Evolutionary conservation across 2,329 filamentous ascomycete genomes (phyloP), one percentile per base, ranked within the genome.

Genomic region (Colletotrichum liriopes): DNA sequence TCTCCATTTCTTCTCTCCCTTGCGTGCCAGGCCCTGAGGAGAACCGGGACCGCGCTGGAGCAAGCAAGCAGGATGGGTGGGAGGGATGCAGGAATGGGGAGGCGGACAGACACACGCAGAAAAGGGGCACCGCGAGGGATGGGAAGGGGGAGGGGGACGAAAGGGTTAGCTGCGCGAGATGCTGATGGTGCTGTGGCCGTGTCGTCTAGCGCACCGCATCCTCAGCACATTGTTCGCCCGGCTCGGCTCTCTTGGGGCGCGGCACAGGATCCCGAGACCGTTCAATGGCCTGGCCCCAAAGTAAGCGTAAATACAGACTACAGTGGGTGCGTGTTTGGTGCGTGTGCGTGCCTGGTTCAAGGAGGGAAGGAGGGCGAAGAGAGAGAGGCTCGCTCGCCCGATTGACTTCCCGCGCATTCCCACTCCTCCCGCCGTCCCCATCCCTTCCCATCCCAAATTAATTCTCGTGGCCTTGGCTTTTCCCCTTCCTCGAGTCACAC

Each of bases 341-440:
- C 29, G 49, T 26, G n/a, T 51, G 20, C 11, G 12, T 35, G 29
- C 51, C 32, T 35, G 29, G 51, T 54, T 7, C 23, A 37, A 18
- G 18, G 35, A n/a, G 51, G 51, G 29, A 55, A 18, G 18, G 35
- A n/a, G 51, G 51, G 29, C 51, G 7, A 35, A n/a, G 26, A 32
- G 45, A 41, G 37, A 26, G 23, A 26, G 43, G 32, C 43, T 62
- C 29, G 63, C n/a, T 63, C 52, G 26, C 65, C 54, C 52, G 69
- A 59, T 72, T 64, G 69, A 72, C 69, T 69, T 72, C 69, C 65
- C 69, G 59, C 26, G 58, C 65, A 64, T 72, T 63, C 69, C 69
- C 65, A 69, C 69, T 69, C 43, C 54, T 72, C 45, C 59, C 59
- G 65, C 54, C 32, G 4, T 64, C 59, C 69, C 45, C 65, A 72